phyloP scores from a whole-genome alignment of 1,284 basidiomycete genomes.

The Sphaerobolus stellatus region DNA sequence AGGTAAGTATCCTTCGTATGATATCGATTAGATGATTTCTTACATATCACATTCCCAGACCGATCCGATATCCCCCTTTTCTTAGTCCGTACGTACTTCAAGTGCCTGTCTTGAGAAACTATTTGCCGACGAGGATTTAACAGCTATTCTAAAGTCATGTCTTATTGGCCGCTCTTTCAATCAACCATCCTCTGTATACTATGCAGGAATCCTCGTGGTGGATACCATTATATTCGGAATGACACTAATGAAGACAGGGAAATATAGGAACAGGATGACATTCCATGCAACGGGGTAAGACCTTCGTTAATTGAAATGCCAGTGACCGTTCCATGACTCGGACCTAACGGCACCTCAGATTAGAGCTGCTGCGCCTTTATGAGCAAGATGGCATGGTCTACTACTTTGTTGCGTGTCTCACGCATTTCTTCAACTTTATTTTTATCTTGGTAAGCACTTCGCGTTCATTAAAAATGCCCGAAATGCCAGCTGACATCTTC shows the following conservation, averaged over 20 bases:
- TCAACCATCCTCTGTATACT: neutral
- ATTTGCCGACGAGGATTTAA: too few relatives aligned
- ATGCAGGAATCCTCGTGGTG: neutral
- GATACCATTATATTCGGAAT: conserved; percentile 3
- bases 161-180: neutral
- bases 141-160: neutral
- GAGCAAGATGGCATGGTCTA: conserved; percentile 1
- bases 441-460: neutral
- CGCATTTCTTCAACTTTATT: conserved; percentile 2
- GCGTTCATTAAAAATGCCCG: neutral
- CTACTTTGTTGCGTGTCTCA: neutral
- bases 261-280: neutral
- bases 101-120: neutral
- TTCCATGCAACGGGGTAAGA: neutral
- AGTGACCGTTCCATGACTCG: neutral
- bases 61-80: neutral
- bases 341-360: neutral
- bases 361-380: neutral
- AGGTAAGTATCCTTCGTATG: neutral
- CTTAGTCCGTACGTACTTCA: neutral
- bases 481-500: neutral
- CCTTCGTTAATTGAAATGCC: neutral
- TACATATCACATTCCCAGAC: neutral
- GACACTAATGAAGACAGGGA: neutral
- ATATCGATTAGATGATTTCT: neutral